Percentiles rank a stretch among this genome's conserved stretches.
These are phyloP conservation scores for Crucihimalaya himalaica DNA, from an alignment of 345 rosid genomes.

Conservation along the genomic window DNA sequence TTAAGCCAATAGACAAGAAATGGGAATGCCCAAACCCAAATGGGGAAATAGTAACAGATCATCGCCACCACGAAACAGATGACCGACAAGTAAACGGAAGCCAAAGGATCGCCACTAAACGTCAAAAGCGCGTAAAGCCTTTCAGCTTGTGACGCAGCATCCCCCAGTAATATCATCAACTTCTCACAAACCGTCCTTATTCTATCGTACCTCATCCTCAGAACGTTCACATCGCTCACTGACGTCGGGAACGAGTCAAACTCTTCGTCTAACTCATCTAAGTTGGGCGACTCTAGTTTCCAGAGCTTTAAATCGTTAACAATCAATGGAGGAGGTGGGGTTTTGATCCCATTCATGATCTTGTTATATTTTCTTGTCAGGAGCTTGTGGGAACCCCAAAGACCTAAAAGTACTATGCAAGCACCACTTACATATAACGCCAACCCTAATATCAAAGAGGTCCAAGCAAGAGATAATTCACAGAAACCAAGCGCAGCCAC, in stretches of 20 bases:
- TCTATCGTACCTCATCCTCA: slow-evolving; percentile 22
- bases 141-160: slow-evolving; percentile 12
- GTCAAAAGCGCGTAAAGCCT: neutral
- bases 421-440: too few relatives aligned
- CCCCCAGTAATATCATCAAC: neutral
- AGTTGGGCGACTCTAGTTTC: neutral
- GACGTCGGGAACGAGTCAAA: slow-evolving; percentile 6
- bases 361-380: neutral
- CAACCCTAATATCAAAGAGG: too few relatives aligned
- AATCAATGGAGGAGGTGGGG: neutral
- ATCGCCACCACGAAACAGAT: neutral
- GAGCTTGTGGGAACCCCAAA: too few relatives aligned
- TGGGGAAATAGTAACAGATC: neutral
- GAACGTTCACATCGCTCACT: neutral
- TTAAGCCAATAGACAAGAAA: neutral
- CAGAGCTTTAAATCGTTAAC: slow-evolving; percentile 8
- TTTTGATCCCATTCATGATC: neutral
- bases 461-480: too few relatives aligned
- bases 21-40: neutral
- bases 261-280: slow-evolving; percentile 25
- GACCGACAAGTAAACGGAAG: neutral
- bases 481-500: neutral
- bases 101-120: too few relatives aligned
- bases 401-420: too few relatives aligned
- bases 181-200: neutral